These are phyloP conservation scores for Lignosus rhinocerotis DNA, from an alignment of 1,284 basidiomycete genomes.

Conservation along the genomic window DNA sequence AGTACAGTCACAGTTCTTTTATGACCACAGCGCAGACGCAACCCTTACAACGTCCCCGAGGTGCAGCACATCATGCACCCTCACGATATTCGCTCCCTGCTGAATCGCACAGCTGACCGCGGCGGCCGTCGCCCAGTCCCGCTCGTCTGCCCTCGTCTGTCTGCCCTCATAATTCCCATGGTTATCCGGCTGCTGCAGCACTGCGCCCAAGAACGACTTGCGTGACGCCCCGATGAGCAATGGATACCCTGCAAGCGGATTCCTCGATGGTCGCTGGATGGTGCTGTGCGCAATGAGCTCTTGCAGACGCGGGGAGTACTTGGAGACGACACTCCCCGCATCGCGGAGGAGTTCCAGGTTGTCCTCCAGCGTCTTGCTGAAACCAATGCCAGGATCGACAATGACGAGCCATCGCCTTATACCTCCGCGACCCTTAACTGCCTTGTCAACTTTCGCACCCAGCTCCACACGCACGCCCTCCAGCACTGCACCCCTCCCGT, in stretches of 20 bases:
- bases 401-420: conserved; percentile 90
- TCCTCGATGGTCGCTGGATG: conserved; percentile 31
- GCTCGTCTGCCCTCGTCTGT: conserved; percentile 59
- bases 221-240: conserved; percentile 79
- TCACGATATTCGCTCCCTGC: conserved; percentile 71
- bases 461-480: conserved; percentile 78
- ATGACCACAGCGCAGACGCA: conserved; percentile 45
- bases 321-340: conserved; percentile 49
- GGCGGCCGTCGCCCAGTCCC: conserved; percentile 82
- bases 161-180: conserved; percentile 43
- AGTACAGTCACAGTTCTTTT: neutral
- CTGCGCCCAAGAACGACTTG: conserved; percentile 80
- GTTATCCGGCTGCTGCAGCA: conserved; percentile 49
- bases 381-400: conserved; percentile 93
- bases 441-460: conserved; percentile 62
- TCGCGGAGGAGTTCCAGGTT: conserved; percentile 74
- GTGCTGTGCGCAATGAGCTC: neutral
- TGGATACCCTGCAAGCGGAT: conserved; percentile 67
- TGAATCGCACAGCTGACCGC: conserved; percentile 78
- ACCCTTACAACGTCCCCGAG: conserved; percentile 64
- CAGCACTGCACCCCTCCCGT: conserved; percentile 52
- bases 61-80: conserved; percentile 83
- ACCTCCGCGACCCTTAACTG: conserved; percentile 74
- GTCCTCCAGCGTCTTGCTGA: conserved; percentile 84
- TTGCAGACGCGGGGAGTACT: conserved; percentile 33